Base-by-base conservation (phyloP, 2,329 filamentous ascomycete species). In the Cytospora piceicola region DNA sequence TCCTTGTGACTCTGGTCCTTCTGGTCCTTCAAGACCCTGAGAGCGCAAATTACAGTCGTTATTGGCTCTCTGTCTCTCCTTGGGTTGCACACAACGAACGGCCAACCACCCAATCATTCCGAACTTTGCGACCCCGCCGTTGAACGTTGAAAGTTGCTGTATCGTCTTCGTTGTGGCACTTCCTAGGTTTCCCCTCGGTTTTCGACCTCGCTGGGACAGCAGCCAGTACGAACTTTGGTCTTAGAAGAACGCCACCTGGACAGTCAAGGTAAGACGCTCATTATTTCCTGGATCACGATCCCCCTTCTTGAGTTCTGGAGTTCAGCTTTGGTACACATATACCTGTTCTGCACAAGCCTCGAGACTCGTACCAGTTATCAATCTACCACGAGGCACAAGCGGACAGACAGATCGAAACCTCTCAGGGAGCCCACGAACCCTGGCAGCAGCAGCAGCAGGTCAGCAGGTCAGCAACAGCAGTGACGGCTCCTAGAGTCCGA, bases 81-180 rank as follows among this genome's bases (percentile, higher is more conserved):
- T 62, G 65, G 66, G 63, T 63, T 58, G 51, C 66, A 68, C 66
- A 65, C 59, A 63, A 59, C 61, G 61, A 57, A 63, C 63, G 42
- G 61, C 66, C 66, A 29, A 63, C 66, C 64, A 52, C 66, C 66
- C 66, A 68, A 68, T 68, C 66, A 68, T 65, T 65, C 64, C 63
- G 42, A 55, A 52, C 63, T 67, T 57, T 62, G 52, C 63, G 63
- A 68, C 66, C 66, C 66, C 66, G 66, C 66, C 63, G 63, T 68
- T 68, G 56, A 58, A 53, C 66, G 61, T 68, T 68, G 56, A 58
- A 53, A 63, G 61, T 68, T 49, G 51, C 56, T 66, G 66, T 56
- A 54, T 66, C 58, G 59, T 57, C 59, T 63, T 32, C 29, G 39
- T 29, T 63, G 49, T 54, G 27, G n/a, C 24, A 51, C 52, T 27